Evolutionary conservation across 345 rosid genomes (phyloP).

Genomic region (Hypericum androsaemum): DNA sequence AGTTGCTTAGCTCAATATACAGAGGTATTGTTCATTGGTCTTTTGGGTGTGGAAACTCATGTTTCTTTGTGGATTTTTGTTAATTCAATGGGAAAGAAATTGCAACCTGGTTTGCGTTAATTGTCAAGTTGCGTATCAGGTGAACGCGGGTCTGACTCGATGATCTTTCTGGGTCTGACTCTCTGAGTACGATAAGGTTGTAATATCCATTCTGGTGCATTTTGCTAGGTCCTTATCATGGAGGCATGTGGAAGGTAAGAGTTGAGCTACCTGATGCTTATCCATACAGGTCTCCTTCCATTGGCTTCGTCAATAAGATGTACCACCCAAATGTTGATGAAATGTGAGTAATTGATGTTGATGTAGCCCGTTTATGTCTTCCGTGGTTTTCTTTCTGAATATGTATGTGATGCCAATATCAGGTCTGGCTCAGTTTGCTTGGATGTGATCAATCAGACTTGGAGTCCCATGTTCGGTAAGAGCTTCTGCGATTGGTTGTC

Average conservation of each 20-base stretch:
- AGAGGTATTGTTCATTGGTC: too few species aligned
- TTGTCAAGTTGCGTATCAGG: too few species aligned
- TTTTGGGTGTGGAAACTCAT: too few species aligned
- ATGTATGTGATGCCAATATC: neutral
- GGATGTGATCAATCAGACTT: conserved; percentile 28
- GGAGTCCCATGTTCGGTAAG: conserved; percentile 38
- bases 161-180: neutral
- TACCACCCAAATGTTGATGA: conserved; percentile 38
- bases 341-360: conserved; percentile 17
- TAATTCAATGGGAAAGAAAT: too few species aligned
- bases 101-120: too few species aligned
- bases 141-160: too few species aligned
- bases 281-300: conserved; percentile 32
- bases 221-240: conserved; percentile 26
- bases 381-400: neutral
- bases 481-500: neutral
- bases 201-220: neutral
- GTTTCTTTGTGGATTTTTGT: too few species aligned
- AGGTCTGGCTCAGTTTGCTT: conserved; percentile 37
- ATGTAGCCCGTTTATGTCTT: neutral
- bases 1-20: too few species aligned
- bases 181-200: neutral
- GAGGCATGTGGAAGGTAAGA: conserved; percentile 29
- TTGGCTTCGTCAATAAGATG: conserved; percentile 29
- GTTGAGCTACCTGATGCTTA: conserved; percentile 36